Evolutionary conservation across 164 flowering plant genomes (phyloP).

Genomic region (Tetrastigma voinierianum): DNA sequence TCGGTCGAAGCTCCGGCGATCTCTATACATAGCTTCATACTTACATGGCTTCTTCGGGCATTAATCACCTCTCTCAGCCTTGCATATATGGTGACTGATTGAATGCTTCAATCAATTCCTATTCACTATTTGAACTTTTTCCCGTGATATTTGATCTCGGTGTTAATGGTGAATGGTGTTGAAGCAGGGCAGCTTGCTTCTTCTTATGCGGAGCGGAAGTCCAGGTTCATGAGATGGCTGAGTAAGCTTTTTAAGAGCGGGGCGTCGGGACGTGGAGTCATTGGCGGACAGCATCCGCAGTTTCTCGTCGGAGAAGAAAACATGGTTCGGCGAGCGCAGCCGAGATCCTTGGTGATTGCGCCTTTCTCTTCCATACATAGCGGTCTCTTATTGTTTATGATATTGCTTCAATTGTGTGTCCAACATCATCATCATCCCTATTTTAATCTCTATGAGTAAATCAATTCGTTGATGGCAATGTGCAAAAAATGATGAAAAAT

Average conservation of each 20-base stretch:
- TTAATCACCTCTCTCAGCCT: conserved; percentile 59
- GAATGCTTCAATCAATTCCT: conserved; percentile 2
- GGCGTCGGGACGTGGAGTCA: conserved; percentile 29
- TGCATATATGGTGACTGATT: conserved; percentile 53
- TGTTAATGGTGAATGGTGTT: not conserved
- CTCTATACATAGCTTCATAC: conserved; percentile 8
- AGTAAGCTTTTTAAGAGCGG: conserved; percentile 69
- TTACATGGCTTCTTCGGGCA: conserved; percentile 57
- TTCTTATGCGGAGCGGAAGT: conserved; percentile 58
- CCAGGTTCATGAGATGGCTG: conserved; percentile 84
- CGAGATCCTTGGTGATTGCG: conserved; percentile 53
- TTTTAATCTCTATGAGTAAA: no score
- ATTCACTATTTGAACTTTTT: not conserved
- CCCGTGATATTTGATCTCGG: not conserved
- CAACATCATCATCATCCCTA: not conserved
- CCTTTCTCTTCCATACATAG: no score
- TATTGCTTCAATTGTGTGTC: not conserved
- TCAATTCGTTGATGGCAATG: no score
- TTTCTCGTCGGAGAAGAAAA: conserved; percentile 70
- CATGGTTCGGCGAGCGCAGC: conserved; percentile 65
- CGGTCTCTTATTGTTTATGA: not conserved
- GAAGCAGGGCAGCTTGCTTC: conserved; percentile 61
- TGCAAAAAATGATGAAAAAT: no score
- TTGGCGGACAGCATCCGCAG: conserved; percentile 44
- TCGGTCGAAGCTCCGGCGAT: conserved; percentile 1